Percentiles rank a stretch among this genome's conserved stretches.
phyloP scores from a whole-genome alignment of 2,329 filamentous ascomycete species.

The Coniochaeta prunicola region DNA sequence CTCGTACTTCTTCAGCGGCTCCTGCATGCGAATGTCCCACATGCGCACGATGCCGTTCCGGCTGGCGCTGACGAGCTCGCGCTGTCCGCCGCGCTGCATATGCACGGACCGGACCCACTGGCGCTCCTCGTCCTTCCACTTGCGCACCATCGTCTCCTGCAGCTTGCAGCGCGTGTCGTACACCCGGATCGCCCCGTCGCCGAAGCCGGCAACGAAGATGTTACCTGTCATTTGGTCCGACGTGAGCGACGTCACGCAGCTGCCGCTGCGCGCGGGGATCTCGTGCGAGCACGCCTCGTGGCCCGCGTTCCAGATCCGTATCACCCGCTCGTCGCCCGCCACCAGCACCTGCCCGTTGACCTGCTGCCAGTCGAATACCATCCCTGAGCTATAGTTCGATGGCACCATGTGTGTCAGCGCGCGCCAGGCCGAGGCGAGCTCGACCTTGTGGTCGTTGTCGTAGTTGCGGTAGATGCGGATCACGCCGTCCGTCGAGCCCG shows the following conservation, averaged over 20 bases:
- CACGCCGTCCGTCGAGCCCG: slow-evolving; percentile 89
- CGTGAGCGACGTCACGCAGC: slow-evolving; percentile 91
- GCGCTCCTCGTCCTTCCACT: slow-evolving; percentile 86
- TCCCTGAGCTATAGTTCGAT: slow-evolving; percentile 87
- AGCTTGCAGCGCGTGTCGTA: slow-evolving; percentile 84
- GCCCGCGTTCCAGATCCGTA: slow-evolving; percentile 92
- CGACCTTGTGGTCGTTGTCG: slow-evolving; percentile 66
- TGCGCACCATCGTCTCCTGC: slow-evolving; percentile 87
- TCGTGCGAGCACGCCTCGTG: slow-evolving; percentile 90
- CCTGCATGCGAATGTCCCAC: slow-evolving; percentile 91
- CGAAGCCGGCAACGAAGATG: slow-evolving; percentile 92
- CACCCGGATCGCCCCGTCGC: slow-evolving; percentile 87
- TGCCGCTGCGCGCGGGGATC: slow-evolving; percentile 88
- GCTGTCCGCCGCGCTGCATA: slow-evolving; percentile 89
- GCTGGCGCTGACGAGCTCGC: slow-evolving; percentile 85
- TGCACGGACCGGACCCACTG: slow-evolving; percentile 96
- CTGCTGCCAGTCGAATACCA: slow-evolving; percentile 99
- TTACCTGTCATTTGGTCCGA: slow-evolving; percentile 98
- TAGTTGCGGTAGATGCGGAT: slow-evolving; percentile 92
- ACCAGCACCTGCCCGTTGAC: slow-evolving; percentile 94
- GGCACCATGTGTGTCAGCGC: slow-evolving; percentile 90
- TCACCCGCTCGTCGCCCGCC: slow-evolving; percentile 90
- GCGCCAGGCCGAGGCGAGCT: slow-evolving; percentile 85
- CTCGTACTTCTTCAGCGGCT: slow-evolving; percentile 64
- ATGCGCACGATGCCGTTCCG: slow-evolving; percentile 89